Base-by-base conservation (phyloP, 2,329 filamentous ascomycete genomes). In the Didymella keratinophila region DNA sequence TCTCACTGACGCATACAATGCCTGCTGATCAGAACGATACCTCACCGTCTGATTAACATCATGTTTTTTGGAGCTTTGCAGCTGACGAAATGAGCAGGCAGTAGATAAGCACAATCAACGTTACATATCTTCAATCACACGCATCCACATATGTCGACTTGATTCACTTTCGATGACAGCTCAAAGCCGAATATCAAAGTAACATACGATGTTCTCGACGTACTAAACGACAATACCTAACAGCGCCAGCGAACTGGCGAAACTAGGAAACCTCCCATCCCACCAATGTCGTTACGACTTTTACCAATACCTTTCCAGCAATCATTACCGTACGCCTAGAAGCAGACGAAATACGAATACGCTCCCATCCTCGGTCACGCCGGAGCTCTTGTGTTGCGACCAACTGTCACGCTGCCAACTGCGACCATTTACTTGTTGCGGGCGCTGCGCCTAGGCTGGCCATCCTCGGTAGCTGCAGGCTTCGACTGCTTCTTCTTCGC, bases 381-480 rank as follows among this genome's bases (percentile, higher is more conserved):
- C 16, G 6, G n/a, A 8, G 21, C 30, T 16, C 23, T 11, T 27
- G 28, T 20, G 20, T 9, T 28, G 32, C 21, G 21, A 37, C 36
- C 9, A 34, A 10, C n/a, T 30, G 37, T 28, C 21, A 52, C 14
- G 37, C 6, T 11, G 12, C 44, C n/a, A 8, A 23, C n/a, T 16
- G 27, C 21, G 14, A 20, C 5, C 4, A n/a, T 18, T 52, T 56
- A 62, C 62, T 61, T 72, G 64, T 80, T 79, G 56, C 81, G 74
- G 25, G 73, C 76, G 46, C 79, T 82, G 52, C 81, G 79, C 56
- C 81, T 71, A 27, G 81, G 81, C 72, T 81, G 75, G 42, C 81
- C 81, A 53, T 78, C 75, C 49, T 77, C 80, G 28, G 81, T 83
- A 11, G 81, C 80, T 32, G 81, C 80, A 66, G 78, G 78, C 78